A percentile compares a stretch with the other conserved stretches of the same genome.
Conservation (phyloP, 2,329 filamentous ascomycete species). For the Verticillium longisporum region DNA sequence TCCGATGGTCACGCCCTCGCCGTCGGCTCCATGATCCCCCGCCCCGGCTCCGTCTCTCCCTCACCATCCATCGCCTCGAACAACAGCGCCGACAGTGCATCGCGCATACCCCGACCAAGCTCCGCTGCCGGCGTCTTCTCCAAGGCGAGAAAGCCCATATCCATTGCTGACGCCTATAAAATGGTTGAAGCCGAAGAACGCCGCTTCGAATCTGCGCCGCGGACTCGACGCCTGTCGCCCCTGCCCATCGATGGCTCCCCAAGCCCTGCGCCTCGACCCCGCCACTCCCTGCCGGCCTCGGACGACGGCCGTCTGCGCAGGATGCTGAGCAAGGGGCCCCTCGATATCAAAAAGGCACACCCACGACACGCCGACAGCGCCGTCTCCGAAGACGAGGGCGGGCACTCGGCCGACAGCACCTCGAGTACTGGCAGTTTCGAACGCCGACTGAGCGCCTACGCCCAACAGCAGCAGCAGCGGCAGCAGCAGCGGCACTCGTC, state of each 20-base stretch:
- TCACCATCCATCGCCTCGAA: conserved; percentile 9
- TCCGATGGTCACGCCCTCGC: conserved; percentile 12
- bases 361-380: conserved; percentile 13
- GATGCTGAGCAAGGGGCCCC: conserved; percentile 19
- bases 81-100: conserved; percentile 5
- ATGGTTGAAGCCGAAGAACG: conserved; percentile 25
- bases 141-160: conserved; percentile 24
- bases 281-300: conserved; percentile 26
- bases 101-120: conserved; percentile 25
- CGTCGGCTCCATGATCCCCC: conserved; percentile 16
- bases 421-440: conserved; percentile 11
- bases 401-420: conserved; percentile 6
- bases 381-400: conserved; percentile 16
- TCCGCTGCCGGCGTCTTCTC: conserved; percentile 13
- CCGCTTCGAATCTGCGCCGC: conserved; percentile 15
- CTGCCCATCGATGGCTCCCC: conserved; percentile 35
- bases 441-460: conserved; percentile 5
- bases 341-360: conserved; percentile 20
- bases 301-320: conserved; percentile 23
- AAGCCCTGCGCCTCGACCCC: conserved; percentile 42
- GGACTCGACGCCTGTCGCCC: conserved; percentile 17
- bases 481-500: conserved; percentile 5
- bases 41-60: conserved; percentile 9
- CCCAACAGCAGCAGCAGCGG: conserved; percentile 2
- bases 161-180: conserved; percentile 34